Conservation (phyloP, 139 green algal genomes). For the Astrephomene gubernaculifera region DNA sequence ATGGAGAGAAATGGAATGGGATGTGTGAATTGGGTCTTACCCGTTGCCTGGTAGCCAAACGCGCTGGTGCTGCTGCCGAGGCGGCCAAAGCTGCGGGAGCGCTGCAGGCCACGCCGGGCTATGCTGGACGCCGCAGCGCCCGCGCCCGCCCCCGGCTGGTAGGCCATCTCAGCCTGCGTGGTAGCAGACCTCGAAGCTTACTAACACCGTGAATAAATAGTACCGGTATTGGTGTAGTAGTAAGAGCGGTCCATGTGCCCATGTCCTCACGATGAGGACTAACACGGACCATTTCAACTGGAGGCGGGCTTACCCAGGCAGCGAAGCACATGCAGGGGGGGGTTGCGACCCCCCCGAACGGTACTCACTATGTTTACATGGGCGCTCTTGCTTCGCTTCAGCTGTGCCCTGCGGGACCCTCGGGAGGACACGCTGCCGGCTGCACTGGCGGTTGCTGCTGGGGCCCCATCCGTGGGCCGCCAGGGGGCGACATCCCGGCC, state of each 20-base stretch:
- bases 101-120: not conserved
- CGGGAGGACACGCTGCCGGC: not conserved
- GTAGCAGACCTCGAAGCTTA: too few relatives aligned
- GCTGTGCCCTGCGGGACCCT: not conserved
- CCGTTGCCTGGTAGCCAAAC: not conserved
- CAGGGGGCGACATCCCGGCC: not conserved
- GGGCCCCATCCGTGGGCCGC: not conserved
- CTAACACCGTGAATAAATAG: too few relatives aligned
- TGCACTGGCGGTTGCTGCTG: not conserved
- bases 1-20: too few relatives aligned
- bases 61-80: not conserved
- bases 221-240: too few relatives aligned
- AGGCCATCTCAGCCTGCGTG: constrained; percentile 9
- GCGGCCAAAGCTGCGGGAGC: not conserved
- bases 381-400: constrained; percentile 41
- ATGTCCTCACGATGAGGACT: too few relatives aligned
- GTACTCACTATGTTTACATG: constrained; percentile 36
- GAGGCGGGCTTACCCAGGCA: too few relatives aligned
- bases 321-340: too few relatives aligned
- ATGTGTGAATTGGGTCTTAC: not conserved
- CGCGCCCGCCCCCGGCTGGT: not conserved
- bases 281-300: too few relatives aligned
- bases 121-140: not conserved
- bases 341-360: too few relatives aligned
- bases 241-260: too few relatives aligned